phyloP scores from a whole-genome alignment of 768 basidiomycete genomes.

The Sporobolomyces roseus region DNA sequence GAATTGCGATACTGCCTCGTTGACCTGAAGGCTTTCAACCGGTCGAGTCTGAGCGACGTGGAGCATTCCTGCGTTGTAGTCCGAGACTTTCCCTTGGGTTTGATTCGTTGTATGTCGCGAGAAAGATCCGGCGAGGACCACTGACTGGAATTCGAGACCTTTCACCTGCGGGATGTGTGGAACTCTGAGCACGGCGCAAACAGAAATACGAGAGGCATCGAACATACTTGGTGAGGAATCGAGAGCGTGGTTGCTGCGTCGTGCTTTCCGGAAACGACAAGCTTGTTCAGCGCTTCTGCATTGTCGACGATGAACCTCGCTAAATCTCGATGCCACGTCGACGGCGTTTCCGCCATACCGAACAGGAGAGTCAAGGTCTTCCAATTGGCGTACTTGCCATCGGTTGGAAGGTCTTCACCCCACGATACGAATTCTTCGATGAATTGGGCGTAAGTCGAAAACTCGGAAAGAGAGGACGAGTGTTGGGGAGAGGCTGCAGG shows the following conservation, averaged over 20 bases:
- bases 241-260: not conserved
- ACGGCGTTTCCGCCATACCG: no score
- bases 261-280: not conserved
- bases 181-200: not conserved
- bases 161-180: not conserved
- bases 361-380: not conserved
- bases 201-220: not conserved
- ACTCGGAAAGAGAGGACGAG: not conserved
- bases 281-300: not conserved
- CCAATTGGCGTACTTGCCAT: not conserved
- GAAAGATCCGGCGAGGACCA: not conserved
- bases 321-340: no score
- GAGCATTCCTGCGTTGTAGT: not conserved
- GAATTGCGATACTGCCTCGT: not conserved
- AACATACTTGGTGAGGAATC: not conserved
- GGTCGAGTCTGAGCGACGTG: not conserved
- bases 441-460: not conserved
- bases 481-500: not conserved
- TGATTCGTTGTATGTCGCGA: not conserved
- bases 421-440: not conserved
- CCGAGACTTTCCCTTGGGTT: no score
- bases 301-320: not conserved
- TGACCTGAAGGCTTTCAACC: not conserved
- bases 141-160: constrained; percentile 1
- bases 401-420: not conserved